Evolutionary conservation across 129 eudicot genomes (phyloP), one percentile per base, ranked within the genome.

Genomic region (Flaveria sonorensis): DNA sequence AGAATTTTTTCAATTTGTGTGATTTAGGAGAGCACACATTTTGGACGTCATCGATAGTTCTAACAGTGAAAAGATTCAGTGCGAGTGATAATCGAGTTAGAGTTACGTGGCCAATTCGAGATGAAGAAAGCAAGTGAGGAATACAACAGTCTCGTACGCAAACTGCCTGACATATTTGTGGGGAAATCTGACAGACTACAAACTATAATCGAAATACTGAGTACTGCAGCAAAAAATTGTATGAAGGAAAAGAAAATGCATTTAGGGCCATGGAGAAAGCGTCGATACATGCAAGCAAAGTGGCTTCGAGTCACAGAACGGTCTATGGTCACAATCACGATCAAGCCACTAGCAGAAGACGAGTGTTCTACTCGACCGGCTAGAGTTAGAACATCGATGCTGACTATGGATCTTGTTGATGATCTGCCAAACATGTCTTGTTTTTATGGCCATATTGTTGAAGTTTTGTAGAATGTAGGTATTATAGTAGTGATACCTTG

Each of bases 201-300:
- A 61, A 73, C 70, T 18, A 2, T 89, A 61, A 65, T 85, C 13
- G 88, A 83, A 59, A 86, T 89, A 11, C 11, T 89, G 30, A 87
- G 92, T 65, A 75, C 73, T 4, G 93, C 97, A 0, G 91, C 92
- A 0, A 92, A 89, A 75, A 88, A 83, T 52, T 89, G 93, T 74
- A 89, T 89, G 93, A 81, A 63, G 81, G 96, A 88, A 67, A 89
- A 84, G 79, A 92, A 89, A 60, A 89, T 92, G 93, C 93, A 89
- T 88, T 39, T 92, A 87, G 96, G 82, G 0, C 97, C 97, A 0
- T 92, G 97, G 97, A 86, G 97, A 68, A 92, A 89, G 77, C 86
- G 74, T 4, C 75, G 81, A 11, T 92, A 92, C 86, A 87, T 92
- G 97, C 89, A 92, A 84, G 91, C 97, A 1, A 92, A 92, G 78